Conservation (phyloP, 106 monocot species). For the Gastrodia elata region DNA sequence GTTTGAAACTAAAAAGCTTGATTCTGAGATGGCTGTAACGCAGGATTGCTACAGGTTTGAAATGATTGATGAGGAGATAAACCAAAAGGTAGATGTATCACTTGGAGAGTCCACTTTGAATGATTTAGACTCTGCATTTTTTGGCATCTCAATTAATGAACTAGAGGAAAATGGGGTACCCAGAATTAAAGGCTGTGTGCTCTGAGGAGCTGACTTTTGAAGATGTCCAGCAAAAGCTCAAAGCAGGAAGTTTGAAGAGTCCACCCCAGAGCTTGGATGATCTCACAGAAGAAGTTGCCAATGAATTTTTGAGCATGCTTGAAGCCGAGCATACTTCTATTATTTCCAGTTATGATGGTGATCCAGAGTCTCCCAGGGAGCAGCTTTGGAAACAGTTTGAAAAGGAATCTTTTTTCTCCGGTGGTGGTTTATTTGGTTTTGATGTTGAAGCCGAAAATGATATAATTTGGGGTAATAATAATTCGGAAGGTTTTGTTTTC, state of each 20-base stretch:
- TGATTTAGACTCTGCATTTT: conserved; percentile 26
- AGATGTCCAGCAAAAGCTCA: conserved; percentile 20
- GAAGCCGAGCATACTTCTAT: conserved; percentile 69
- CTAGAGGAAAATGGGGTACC: conserved; percentile 19
- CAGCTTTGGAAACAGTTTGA: conserved; percentile 65
- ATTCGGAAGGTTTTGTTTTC: conserved; percentile 53
- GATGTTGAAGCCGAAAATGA: conserved; percentile 29
- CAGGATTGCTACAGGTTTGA: not conserved
- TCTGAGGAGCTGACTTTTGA: conserved; percentile 11
- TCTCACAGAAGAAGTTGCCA: conserved; percentile 58
- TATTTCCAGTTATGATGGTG: conserved; percentile 52
- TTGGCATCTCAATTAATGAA: conserved; percentile 27
- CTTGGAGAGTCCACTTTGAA: conserved; percentile 11
- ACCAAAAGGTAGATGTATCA: conserved; percentile 6
- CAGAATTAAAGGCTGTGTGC: conserved; percentile 7
- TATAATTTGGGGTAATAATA: conserved; percentile 15
- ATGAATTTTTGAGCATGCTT: conserved; percentile 81
- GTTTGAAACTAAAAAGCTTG: not conserved
- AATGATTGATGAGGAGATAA: not conserved
- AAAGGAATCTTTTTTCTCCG: conserved; percentile 34
- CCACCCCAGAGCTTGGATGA: conserved; percentile 63
- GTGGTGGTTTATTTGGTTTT: conserved; percentile 23
- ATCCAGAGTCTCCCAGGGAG: conserved; percentile 73
- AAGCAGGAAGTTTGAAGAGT: conserved; percentile 20
- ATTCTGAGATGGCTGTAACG: conserved; percentile 2